Base-by-base conservation (phyloP, 768 basidiomycete genomes). In the Lanmaoa rubissima region DNA sequence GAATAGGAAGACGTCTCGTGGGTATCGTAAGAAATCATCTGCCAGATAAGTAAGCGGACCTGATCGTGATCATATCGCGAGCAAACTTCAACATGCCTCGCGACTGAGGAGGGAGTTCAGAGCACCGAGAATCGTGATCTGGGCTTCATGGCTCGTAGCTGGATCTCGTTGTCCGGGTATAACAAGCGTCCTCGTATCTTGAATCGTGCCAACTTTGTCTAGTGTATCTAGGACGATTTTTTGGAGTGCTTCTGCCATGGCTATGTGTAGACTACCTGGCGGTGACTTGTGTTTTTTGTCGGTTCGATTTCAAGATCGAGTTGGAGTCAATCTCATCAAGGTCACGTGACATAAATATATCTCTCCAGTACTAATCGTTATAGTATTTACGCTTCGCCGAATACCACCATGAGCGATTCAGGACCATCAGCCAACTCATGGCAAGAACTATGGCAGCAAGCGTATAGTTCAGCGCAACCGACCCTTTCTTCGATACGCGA, bases 81-180 rank as follows among this genome's bases (percentile, higher is more conserved):
- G 52, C 9, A 49, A 45, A 35, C 8, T 48, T 48, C 34, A 40
- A 78, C 81, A 62, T 66, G 90, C 94, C 67, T 97, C 92, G 67
- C 90, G 88, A 70, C 88, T 90, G 16, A 82, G 75, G 52, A 99
- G 79, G 31, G 93, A 96, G 75, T 97, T 98, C 64, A 99, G 78
- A 2, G 92, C 94, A 61, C 92, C 93, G 46, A 95, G 86, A 63
- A 98, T 83, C 51, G 78, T 78, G 62, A 87, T 86, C 78, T 98
- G 96, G 54, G 82, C 84, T 68, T 94, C 92, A 70, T 85, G 82
- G 49, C 83, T 79, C 8, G 77, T 72, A 2, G 89, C 87, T 38
- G 80, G 77, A 24, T 76, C 70, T 26, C 75, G 70, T 65, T 85
- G 77, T 14, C 85, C 88, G 13, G 90, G 89, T 51, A 94, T 74